Evolutionary conservation across 805 yeast genomes (phyloP).

Genomic region (Saccharomycopsis selenospora): DNA sequence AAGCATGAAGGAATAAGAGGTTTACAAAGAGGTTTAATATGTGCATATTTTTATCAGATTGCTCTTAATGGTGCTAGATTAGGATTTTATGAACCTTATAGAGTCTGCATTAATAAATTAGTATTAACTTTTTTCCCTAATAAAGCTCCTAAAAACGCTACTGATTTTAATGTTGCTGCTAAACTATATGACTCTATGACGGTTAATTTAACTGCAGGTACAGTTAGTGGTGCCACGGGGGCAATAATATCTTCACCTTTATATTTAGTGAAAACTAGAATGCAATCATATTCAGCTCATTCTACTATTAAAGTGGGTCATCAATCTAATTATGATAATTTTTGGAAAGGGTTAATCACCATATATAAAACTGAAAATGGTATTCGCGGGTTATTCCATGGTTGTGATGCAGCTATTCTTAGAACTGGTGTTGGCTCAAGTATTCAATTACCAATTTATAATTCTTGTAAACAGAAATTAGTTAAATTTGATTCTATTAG

Average conservation of each 20-base stretch:
- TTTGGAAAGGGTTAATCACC: constrained; percentile 57
- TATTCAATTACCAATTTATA: constrained; percentile 89
- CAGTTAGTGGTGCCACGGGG: constrained; percentile 79
- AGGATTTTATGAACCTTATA: constrained; percentile 87
- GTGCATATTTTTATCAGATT: constrained; percentile 87
- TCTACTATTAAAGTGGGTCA: constrained; percentile 63
- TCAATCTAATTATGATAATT: constrained; percentile 77
- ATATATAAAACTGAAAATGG: constrained; percentile 72
- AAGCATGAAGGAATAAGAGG: constrained; percentile 83
- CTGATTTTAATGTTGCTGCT: too few species aligned
- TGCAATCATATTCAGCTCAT: constrained; percentile 80
- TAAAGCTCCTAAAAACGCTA: constrained; percentile 39
- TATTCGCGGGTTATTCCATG: constrained; percentile 70
- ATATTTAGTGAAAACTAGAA: constrained; percentile 87
- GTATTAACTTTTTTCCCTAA: constrained; percentile 38
- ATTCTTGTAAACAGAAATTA: constrained; percentile 60
- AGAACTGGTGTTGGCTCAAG: constrained; percentile 96
- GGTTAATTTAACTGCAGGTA: constrained; percentile 75
- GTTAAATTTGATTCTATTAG: constrained; percentile 35
- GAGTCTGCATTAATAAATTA: constrained; percentile 49
- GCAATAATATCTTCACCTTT: constrained; percentile 88
- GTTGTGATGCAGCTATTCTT: constrained; percentile 89
- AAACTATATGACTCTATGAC: constrained; percentile 42
- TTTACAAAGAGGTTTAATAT: constrained; percentile 78
- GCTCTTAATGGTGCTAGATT: constrained; percentile 91